Conservation (phyloP, 306 rosid species). For the Cicer bijugum region DNA sequence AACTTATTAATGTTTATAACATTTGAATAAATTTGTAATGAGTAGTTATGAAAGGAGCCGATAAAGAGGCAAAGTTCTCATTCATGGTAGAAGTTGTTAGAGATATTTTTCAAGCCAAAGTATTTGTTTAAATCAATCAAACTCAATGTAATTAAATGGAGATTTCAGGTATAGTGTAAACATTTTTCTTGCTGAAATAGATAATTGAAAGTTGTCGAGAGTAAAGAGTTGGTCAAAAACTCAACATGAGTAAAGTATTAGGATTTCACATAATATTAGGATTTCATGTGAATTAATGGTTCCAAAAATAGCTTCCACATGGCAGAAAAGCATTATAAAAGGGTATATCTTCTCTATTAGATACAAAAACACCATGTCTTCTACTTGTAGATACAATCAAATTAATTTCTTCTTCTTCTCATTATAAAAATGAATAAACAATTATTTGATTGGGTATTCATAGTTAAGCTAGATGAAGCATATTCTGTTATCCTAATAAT, state of each 20-base stretch:
- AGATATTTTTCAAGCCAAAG: constrained; percentile 16
- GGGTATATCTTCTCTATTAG: neutral
- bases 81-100: neutral
- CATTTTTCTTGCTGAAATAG: neutral
- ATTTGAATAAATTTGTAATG: too few species aligned
- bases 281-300: neutral
- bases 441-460: constrained; percentile 8
- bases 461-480: constrained; percentile 41
- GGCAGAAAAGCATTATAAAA: constrained; percentile 13
- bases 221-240: constrained; percentile 24
- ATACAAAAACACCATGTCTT: neutral
- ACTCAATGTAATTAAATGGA: neutral
- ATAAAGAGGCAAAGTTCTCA: too few species aligned
- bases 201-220: neutral
- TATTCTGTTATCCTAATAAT: constrained; percentile 42
- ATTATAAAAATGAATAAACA: constrained; percentile 30
- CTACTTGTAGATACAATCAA: neutral
- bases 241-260: neutral
- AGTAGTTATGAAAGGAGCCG: too few species aligned
- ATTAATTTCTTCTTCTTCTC: neutral
- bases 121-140: neutral
- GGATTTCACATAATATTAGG: too few species aligned
- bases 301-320: constrained; percentile 19
- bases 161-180: neutral
- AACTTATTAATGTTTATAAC: too few species aligned